Conservation (phyloP, 495 filamentous ascomycete genomes). For the Paragyromitra xinjiangensis region DNA sequence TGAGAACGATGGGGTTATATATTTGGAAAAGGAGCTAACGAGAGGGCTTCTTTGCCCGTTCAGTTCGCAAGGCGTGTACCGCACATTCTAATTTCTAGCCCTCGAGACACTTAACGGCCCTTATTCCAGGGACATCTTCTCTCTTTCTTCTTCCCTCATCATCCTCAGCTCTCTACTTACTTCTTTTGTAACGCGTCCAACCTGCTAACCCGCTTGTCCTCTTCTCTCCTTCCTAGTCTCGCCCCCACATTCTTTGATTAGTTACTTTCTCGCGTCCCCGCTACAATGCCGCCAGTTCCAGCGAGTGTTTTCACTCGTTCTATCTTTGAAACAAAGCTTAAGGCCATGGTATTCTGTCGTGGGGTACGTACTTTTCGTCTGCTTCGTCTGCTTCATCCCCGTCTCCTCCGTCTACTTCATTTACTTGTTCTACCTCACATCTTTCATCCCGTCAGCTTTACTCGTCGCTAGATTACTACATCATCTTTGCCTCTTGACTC, state of each 20-base stretch:
- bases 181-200: neutral
- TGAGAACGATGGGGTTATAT: neutral
- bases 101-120: neutral
- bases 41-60: neutral
- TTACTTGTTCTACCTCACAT: neutral
- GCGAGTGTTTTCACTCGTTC: constrained; percentile 5
- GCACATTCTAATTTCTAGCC: constrained; percentile 26
- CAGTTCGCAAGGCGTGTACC: constrained; percentile 5
- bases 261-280: constrained; percentile 11
- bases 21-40: neutral
- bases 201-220: neutral
- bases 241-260: neutral
- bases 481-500: neutral
- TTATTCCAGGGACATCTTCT: neutral
- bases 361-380: constrained; percentile 16
- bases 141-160: neutral
- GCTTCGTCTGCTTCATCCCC: neutral
- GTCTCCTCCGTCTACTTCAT: neutral
- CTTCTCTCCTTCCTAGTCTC: neutral
- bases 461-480: constrained; percentile 1
- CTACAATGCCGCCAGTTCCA: constrained; percentile 24
- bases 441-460: neutral
- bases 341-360: constrained; percentile 41
- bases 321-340: constrained; percentile 17
- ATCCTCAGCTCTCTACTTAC: neutral